phyloP scores from a whole-genome alignment of 2,329 filamentous ascomycete genomes.

The Calcarisporium arbuscula region DNA sequence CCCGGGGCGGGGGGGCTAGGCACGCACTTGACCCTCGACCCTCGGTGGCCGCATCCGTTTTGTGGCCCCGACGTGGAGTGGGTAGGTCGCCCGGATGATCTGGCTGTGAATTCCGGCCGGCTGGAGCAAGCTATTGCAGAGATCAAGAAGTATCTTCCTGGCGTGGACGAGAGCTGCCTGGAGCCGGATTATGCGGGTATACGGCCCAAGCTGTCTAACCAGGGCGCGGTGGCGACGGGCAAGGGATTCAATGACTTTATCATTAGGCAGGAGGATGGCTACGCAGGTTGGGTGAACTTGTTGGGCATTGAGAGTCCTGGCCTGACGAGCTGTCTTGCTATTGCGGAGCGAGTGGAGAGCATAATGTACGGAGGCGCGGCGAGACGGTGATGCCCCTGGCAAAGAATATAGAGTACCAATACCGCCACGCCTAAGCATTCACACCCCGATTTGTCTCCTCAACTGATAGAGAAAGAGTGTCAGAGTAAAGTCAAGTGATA shows the following conservation, averaged over 20 bases:
- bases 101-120: conserved; percentile 59
- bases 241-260: conserved; percentile 79
- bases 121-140: conserved; percentile 63
- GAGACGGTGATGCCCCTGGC: too few species aligned
- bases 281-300: conserved; percentile 78
- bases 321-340: conserved; percentile 78
- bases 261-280: conserved; percentile 70
- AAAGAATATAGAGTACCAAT: too few species aligned
- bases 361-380: conserved; percentile 47
- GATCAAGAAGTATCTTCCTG: conserved; percentile 74
- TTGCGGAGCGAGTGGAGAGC: conserved; percentile 66
- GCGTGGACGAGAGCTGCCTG: conserved; percentile 59
- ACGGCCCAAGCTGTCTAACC: conserved; percentile 68
- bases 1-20: conserved; percentile 80
- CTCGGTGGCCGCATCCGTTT: conserved; percentile 78
- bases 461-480: too few species aligned
- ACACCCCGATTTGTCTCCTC: too few species aligned
- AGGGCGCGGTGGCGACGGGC: conserved; percentile 54
- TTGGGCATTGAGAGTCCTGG: conserved; percentile 92
- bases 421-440: too few species aligned
- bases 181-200: conserved; percentile 86
- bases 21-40: conserved; percentile 88
- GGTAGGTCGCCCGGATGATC: conserved; percentile 65
- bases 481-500: too few species aligned
- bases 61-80: conserved; percentile 95